These are phyloP conservation scores for Coemansia sp. DNA, from an alignment of 192 early-diverging fungal species.

Conservation along the genomic window DNA sequence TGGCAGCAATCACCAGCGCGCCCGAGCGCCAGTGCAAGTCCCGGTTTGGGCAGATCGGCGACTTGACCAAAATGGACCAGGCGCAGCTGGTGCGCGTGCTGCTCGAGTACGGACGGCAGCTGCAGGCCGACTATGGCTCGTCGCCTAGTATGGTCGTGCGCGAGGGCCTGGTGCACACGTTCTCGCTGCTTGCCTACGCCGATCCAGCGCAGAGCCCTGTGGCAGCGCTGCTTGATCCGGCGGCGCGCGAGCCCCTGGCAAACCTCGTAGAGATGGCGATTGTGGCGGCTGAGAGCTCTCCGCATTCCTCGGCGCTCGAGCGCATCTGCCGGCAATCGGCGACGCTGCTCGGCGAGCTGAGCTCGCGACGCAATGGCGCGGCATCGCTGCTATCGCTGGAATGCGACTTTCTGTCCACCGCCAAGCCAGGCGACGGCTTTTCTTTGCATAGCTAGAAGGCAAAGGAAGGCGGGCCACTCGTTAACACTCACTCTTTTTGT, in stretches of 20 bases:
- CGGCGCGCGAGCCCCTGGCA: slow-evolving; percentile 58
- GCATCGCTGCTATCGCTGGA: slow-evolving; percentile 46
- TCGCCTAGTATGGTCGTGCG: slow-evolving; percentile 42
- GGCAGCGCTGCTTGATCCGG: slow-evolving; percentile 52
- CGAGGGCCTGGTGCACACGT: slow-evolving; percentile 56
- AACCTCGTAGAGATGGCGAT: slow-evolving; percentile 68
- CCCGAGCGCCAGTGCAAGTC: slow-evolving; percentile 9
- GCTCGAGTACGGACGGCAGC: slow-evolving; percentile 52
- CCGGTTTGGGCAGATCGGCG: slow-evolving; percentile 27
- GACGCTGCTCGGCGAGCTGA: slow-evolving; percentile 42
- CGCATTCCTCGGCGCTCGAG: slow-evolving; percentile 59
- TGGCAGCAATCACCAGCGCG: slow-evolving; percentile 34
- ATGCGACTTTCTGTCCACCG: slow-evolving; percentile 45
- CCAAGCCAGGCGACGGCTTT: too few relatives aligned
- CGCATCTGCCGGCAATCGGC: slow-evolving; percentile 32
- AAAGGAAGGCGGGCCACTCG: too few relatives aligned
- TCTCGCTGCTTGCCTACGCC: slow-evolving; percentile 69
- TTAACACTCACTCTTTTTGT: too few relatives aligned
- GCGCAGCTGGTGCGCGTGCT: slow-evolving; percentile 43
- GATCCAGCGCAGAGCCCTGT: slow-evolving; percentile 55
- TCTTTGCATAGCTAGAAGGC: too few relatives aligned
- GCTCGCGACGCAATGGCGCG: slow-evolving; percentile 27
- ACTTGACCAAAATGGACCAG: slow-evolving; percentile 21
- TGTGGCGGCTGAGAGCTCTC: slow-evolving; percentile 55
- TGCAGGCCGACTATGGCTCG: slow-evolving; percentile 55